These are phyloP conservation scores for Xylona heveae DNA, from an alignment of 495 filamentous ascomycete species.

Conservation along the genomic window DNA sequence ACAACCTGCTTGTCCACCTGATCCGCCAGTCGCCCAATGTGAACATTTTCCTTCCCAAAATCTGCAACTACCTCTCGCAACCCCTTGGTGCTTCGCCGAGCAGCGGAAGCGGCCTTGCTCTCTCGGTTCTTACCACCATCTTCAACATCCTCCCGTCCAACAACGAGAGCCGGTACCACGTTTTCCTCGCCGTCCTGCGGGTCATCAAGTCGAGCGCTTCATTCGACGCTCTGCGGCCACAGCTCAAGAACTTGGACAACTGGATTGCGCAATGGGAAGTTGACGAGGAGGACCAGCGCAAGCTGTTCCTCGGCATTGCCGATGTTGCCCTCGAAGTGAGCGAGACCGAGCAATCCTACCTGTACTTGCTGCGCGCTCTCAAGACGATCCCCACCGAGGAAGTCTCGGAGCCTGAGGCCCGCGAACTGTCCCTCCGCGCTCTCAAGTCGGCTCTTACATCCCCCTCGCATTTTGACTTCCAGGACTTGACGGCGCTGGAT, in stretches of 20 bases:
- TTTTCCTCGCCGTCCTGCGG: conserved; percentile 63
- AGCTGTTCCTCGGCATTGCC: conserved; percentile 56
- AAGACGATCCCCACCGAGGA: conserved; percentile 64
- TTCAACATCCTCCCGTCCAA: conserved; percentile 76
- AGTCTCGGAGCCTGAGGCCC: conserved; percentile 43
- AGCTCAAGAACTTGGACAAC: conserved; percentile 52
- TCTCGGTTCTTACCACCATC: conserved; percentile 76
- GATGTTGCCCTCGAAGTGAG: conserved; percentile 56
- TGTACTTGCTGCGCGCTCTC: conserved; percentile 64
- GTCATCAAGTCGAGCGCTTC: conserved; percentile 50
- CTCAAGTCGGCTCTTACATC: conserved; percentile 61
- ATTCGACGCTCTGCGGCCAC: conserved; percentile 61
- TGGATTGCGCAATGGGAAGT: conserved; percentile 77
- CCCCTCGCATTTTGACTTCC: conserved; percentile 74
- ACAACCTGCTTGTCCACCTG: conserved; percentile 90
- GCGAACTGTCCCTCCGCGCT: conserved; percentile 63
- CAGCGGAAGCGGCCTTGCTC: conserved; percentile 65
- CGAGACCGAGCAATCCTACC: conserved; percentile 58
- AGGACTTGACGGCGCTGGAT: conserved; percentile 71
- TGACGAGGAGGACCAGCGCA: conserved; percentile 59
- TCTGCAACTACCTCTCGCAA: conserved; percentile 72
- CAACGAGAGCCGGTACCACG: conserved; percentile 67
- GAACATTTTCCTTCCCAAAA: conserved; percentile 61
- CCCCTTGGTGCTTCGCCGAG: conserved; percentile 68
- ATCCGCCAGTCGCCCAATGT: conserved; percentile 63